Evolutionary conservation across 495 filamentous ascomycete species (phyloP), one percentile per base, ranked within the genome.

Genomic region (Penicillium ucsense): DNA sequence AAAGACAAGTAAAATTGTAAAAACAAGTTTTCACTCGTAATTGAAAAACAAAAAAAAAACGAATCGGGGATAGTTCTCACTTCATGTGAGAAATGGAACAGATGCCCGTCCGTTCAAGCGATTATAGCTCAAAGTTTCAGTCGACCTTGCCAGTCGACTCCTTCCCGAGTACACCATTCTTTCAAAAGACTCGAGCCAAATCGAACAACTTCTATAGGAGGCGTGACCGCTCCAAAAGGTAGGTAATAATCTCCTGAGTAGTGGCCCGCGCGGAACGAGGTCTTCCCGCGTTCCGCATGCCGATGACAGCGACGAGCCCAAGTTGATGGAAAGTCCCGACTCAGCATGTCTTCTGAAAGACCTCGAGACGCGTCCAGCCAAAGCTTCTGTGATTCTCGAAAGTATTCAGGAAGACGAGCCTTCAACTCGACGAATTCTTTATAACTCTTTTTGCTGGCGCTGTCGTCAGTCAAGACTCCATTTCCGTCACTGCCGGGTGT

Each of bases 81-180:
- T 20, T 20, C 20, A 20, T 20, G 20, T 20, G 20, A 20, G 20
- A 20, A 20, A 20, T 20, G 20, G 20, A 20, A 20, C 20, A 20
- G 20, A 20, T 20, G 20, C 20, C 20, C 20, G 20, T 20, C 20
- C 20, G 20, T 37, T 37, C 9, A 10, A 37, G 5, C 9, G 8
- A 4, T 4, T 10, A 9, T 11, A 37, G 4, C 2, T 58, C 52
- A 65, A 45, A 71, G 45, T 45, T 51, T 54, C 43, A 70, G 60
- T 27, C 61, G 63, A 12, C 62, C 60, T 38, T 62, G 56, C 66
- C 72, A 75, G 0, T 68, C 58, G 11, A 76, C 60, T 3, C 56
- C 59, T 57, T 76, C 66, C 30, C 65, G 68, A 29, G 42, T 45
- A 36, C 71, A 73, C 67, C 70, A 76, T 46, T 77, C 74, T 30